Conservation (phyloP, 495 filamentous ascomycete genomes). For the Xylaria curta region DNA sequence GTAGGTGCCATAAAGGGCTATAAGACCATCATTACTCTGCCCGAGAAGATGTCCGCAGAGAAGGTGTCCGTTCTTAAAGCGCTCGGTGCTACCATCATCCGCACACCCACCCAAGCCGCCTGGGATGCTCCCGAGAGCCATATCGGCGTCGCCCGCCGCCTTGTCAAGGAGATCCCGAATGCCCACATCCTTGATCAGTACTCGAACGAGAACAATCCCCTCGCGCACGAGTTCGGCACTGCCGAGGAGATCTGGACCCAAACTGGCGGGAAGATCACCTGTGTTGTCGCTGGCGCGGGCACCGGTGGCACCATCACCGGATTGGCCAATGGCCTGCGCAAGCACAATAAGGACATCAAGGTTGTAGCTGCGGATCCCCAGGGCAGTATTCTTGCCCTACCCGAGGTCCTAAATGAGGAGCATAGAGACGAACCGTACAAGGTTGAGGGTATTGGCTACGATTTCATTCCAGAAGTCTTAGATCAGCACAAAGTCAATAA, state of each 20-base stretch:
- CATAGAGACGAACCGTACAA: conserved; percentile 87
- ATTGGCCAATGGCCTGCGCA: conserved; percentile 81
- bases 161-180: conserved; percentile 95
- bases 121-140: conserved; percentile 95
- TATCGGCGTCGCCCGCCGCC: conserved; percentile 88
- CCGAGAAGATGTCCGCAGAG: conserved; percentile 99
- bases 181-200: conserved; percentile 98
- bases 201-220: conserved; percentile 86
- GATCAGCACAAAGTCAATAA: conserved; percentile 81
- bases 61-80: conserved; percentile 94
- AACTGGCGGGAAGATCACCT: conserved; percentile 82
- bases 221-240: conserved; percentile 92
- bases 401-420: conserved; percentile 75
- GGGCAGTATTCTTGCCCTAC: conserved; percentile 86
- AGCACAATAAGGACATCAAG: conserved; percentile 82
- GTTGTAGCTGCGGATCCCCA: conserved; percentile 91
- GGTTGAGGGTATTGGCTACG: conserved; percentile 98
- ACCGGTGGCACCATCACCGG: conserved; percentile 97
- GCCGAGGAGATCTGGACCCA: conserved; percentile 97
- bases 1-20: conserved; percentile 96
- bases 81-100: conserved; percentile 94
- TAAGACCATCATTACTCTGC: conserved; percentile 97
- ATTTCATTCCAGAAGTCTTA: conserved; percentile 95
- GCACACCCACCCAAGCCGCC: conserved; percentile 94
- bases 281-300: conserved; percentile 88